Conservation (phyloP, 371 early-diverging fungal species). For the Mucor irregularis region DNA sequence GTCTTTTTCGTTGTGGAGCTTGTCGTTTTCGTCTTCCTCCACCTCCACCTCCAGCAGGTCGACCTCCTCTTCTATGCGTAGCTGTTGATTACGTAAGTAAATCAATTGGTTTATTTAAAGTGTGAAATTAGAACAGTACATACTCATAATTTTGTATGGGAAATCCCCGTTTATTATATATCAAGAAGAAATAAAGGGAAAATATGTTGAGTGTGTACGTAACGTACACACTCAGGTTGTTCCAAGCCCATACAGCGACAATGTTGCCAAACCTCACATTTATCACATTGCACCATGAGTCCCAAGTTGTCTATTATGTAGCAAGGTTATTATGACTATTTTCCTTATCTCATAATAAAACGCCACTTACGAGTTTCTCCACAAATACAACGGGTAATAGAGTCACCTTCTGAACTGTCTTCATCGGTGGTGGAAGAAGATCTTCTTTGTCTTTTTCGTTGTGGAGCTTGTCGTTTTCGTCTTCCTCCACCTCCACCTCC, state of each 20-base stretch:
- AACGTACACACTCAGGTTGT: too few species aligned
- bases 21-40: constrained; percentile 6
- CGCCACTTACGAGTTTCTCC: constrained; percentile 59
- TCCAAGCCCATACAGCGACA: constrained; percentile 79
- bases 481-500: constrained; percentile 1
- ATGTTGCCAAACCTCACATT: constrained; percentile 90
- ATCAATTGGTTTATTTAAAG: too few species aligned
- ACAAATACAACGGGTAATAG: constrained; percentile 77
- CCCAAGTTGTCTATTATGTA: constrained; percentile 49
- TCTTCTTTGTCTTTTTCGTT: constrained; percentile 18
- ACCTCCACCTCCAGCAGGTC: background rate
- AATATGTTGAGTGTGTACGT: too few species aligned
- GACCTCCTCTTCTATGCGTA: constrained; percentile 17
- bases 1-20: background rate
- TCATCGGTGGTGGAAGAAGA: constrained; percentile 36
- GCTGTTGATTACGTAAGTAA: too few species aligned
- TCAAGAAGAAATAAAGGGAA: too few species aligned
- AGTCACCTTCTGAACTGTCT: constrained; percentile 55
- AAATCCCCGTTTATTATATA: too few species aligned
- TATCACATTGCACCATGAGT: constrained; percentile 87
- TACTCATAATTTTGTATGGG: too few species aligned
- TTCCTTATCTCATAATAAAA: background rate
- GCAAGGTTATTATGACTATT: background rate
- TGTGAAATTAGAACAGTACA: too few species aligned
- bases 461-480: background rate